Conservation (phyloP, 2,329 filamentous ascomycete species). For the Mycogone perniciosa region DNA sequence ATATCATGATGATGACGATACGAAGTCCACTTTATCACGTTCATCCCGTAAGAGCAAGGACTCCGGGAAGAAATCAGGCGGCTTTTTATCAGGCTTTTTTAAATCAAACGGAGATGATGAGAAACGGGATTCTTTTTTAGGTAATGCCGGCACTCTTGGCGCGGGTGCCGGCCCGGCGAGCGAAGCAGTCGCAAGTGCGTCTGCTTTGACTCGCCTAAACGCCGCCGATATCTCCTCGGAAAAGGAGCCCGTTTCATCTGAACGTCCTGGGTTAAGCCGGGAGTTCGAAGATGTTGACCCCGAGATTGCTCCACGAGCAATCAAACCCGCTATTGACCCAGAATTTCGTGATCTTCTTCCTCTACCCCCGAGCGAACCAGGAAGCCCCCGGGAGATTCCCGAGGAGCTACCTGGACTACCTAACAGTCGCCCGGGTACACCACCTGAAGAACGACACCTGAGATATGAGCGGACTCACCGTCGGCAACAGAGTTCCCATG, state of each 20-base stretch:
- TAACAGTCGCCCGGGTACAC: conserved; percentile 53
- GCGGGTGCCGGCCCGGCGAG: conserved; percentile 59
- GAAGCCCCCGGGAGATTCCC: conserved; percentile 35
- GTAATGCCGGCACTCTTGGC: conserved; percentile 64
- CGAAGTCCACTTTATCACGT: conserved; percentile 35
- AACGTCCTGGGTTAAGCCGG: conserved; percentile 19
- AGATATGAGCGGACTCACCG: conserved; percentile 37
- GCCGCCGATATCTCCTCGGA: conserved; percentile 39
- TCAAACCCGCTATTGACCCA: conserved; percentile 61
- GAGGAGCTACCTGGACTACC: conserved; percentile 48
- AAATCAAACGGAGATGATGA: conserved; percentile 34
- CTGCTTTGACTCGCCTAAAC: conserved; percentile 36
- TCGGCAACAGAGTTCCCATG: conserved; percentile 44
- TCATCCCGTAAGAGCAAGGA: conserved; percentile 32
- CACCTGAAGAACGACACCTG: conserved; percentile 40
- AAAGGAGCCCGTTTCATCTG: conserved; percentile 28
- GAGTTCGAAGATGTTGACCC: conserved; percentile 43
- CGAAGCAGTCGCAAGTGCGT: conserved; percentile 37
- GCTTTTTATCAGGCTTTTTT: conserved; percentile 45
- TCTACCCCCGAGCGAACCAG: conserved; percentile 54
- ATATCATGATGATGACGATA: conserved; percentile 37
- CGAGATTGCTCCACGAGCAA: conserved; percentile 50
- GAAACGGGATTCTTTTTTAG: conserved; percentile 60
- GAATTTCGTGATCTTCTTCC: conserved; percentile 59
- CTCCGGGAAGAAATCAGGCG: conserved; percentile 33